Base-by-base conservation (phyloP, 2,329 filamentous ascomycete genomes). In the Colletotrichum truncatum region DNA sequence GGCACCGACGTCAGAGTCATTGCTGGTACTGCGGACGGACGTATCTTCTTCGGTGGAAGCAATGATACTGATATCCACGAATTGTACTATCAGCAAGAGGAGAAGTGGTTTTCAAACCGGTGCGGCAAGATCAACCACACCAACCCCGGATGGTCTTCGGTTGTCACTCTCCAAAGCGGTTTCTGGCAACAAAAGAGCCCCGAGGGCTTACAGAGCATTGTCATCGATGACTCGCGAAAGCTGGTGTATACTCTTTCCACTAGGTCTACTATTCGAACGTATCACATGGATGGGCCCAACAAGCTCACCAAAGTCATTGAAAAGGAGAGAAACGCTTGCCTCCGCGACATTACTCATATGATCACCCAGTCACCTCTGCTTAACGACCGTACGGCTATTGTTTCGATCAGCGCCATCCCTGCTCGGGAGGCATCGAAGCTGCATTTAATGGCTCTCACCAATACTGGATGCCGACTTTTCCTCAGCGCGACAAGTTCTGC, bases 81-180 rank as follows among this genome's bases (percentile, higher is more conserved):
- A 78, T 87, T 99, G 57, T 94, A 92, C 70, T 99, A 99, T 76
- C 95, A 98, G 78, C 94, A 97, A 73, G 94, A 98, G 77, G 96
- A 99, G 79, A 91, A 92, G 71, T 99, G 96, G 96, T 99, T 99
- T 75, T 91, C 92, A 56, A 94, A 90, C 77, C 88, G 92, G 69
- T 97, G 93, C 75, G 90, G 91, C 66, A 97, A 94, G 79, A 89
- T 95, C 68, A 97, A 97, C 75, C 96, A 98, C 76, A 95, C 91
- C 51, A 91, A 87, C 75, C 89, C 87, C 4, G 90, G 91, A 32
- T 90, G 92, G 82, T 85, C 86, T 60, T 90, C 87, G 10, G 84
- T 91, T 3, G 81, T 93, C 1, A 81, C 78, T 1, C 69, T 87
- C 1, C 80, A 83, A 18, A 76, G 80, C n/a, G 74, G 79, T 3